Evolutionary conservation across 345 rosid species (phyloP), one percentile per base, ranked within the genome.

Genomic region (Salix suchowensis): DNA sequence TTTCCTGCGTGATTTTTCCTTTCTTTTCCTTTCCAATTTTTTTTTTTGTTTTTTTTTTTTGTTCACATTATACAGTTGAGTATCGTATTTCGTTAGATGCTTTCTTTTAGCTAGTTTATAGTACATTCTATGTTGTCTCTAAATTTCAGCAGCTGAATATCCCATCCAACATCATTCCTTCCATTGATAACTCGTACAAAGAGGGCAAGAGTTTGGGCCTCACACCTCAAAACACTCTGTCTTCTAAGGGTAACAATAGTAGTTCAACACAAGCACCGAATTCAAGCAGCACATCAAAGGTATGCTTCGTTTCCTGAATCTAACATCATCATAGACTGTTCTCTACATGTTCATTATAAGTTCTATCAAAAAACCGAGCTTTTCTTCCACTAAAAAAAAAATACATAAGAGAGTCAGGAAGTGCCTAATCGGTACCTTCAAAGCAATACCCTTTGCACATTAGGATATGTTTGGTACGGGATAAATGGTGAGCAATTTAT

Each of bases 111-210:
- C 64, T 64, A 66, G 52, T 5, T 60, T 37, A 58, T 34, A 67
- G 21, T 36, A n/a, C 39, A 28, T 67, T 61, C 71, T 66, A 21
- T 76, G 34, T 80, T 30, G 7, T 62, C 37, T 64, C 73, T 73
- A 69, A 74, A 77, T 73, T 68, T 73, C 85, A 71, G 61, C 88
- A 96, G 99, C 86, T 89, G 37, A 93, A 82, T 83, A 83, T 89
- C 69, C 84, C 93, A 34, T 76, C 91, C 77, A 79, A 81, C 65
- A 79, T 91, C 82, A 86, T 88, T 82, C 88, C 88, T 36, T 42
- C 78, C 16, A 39, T 62, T 15, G 92, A 93, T 84, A 65, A 85
- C 50, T 55, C 82, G 7, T 81, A 88, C 72, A 67, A 82, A 55
- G 90, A 91, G 69, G 84, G 87, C 52, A 83, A 78, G 62, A 88